Base-by-base conservation (phyloP, 139 green algal species). In the Coccomyxa sp. region DNA sequence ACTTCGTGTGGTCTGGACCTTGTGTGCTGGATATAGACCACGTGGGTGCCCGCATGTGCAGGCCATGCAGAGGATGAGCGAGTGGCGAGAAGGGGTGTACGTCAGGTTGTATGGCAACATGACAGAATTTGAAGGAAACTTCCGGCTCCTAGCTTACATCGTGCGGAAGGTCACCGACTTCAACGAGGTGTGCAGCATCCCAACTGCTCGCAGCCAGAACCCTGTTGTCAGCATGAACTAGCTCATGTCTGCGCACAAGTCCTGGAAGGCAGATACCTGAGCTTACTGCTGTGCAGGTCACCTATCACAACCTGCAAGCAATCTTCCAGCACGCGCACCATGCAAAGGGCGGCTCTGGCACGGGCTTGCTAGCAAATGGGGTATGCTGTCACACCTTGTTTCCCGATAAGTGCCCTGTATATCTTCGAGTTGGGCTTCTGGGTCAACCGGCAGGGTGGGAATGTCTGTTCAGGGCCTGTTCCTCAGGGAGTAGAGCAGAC, bases 311-410 rank as follows among this genome's bases (percentile, higher is more conserved):
- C 36, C 81, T 94, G 76, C 84, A 93, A 70, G 78, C 44, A 76
- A 83, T 96, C 69, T 94, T 93, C 84, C 86, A 94, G 85, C 90
- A 97, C 82, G 37, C 88, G 35, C 88, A 97, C 86, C 76, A 92
- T 16, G 87, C 81, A 37, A 92, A 92, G 83, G 88, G 84, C 33
- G 14, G 5, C 27, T 22, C 50, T 64, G 50, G 50, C 50, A 64
- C n/a, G n/a, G n/a, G n/a, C n/a, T n/a, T n/a, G n/a, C n/a, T n/a
- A n/a, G n/a, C n/a, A n/a, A n/a, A n/a, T n/a, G n/a, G n/a, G n/a
- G n/a, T n/a, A n/a, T n/a, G n/a, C n/a, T n/a, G n/a, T n/a, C n/a
- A n/a, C n/a, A n/a, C n/a, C n/a, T n/a, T n/a, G n/a, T n/a, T n/a
- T n/a, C n/a, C n/a, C n/a, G n/a, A n/a, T n/a, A n/a, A n/a, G n/a